Base-by-base conservation (phyloP, 371 early-diverging fungal species). In the Cokeromyces recurvatus region DNA sequence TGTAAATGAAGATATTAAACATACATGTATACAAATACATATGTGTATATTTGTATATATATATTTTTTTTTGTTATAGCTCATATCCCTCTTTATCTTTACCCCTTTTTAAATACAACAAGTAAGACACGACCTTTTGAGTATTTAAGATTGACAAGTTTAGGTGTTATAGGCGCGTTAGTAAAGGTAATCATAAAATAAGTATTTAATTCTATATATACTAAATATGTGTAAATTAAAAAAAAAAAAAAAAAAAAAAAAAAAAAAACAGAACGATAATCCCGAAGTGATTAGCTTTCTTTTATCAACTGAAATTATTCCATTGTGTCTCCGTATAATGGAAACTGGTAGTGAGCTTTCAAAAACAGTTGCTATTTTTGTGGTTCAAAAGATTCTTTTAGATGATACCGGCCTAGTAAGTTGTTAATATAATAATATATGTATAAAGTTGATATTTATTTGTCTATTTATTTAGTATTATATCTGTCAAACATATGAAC, bases 21-120 rank as follows among this genome's bases (percentile, higher is more conserved):
- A n/a, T n/a, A n/a, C n/a, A n/a, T n/a, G n/a, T n/a, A n/a, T n/a
- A n/a, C n/a, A n/a, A n/a, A n/a, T n/a, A n/a, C n/a, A n/a, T n/a
- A n/a, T n/a, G n/a, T n/a, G n/a, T n/a, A n/a, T n/a, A n/a, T n/a
- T n/a, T n/a, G n/a, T n/a, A n/a, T n/a, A n/a, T n/a, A n/a, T n/a
- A n/a, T n/a, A n/a, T n/a, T n/a, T 29, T 29, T 29, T 12, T 21
- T 43, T 10, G 24, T 6, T 35, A 17, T 65, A 84, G 94, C 97
- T 8, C 94, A 97, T 63, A 87, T 99, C 51, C 98, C 98, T 2
- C 81, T 96, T 46, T 95, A 95, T 59, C 78, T 99, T 38, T 99
- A 97, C 57, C 98, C 98, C 23, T 95, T 97, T 69, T 79, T 99
- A 52, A 96, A 94, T 68, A 94, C 96, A n/a, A 88, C 92, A n/a